Evolutionary conservation across 805 yeast genomes (phyloP).

Genomic region (Kodamaea lidongshanica): DNA sequence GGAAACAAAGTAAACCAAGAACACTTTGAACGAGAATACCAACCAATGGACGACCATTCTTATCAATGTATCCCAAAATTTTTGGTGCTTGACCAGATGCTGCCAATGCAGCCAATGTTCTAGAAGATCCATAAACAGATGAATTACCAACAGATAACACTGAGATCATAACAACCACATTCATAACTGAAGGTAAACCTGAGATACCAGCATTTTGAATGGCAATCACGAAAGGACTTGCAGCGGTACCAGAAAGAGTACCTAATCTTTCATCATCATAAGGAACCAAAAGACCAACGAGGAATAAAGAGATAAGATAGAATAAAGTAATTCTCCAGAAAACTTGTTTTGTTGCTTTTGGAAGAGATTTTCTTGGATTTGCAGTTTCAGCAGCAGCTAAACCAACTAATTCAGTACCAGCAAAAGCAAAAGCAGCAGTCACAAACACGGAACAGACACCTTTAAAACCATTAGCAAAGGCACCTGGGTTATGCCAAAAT

Average conservation of each 20-base stretch:
- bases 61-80: constrained; percentile 61
- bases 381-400: constrained; percentile 73
- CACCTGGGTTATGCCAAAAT: constrained; percentile 63
- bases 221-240: constrained; percentile 73
- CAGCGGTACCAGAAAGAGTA: constrained; percentile 47
- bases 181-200: constrained; percentile 65
- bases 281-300: constrained; percentile 67
- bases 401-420: constrained; percentile 70
- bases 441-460: constrained; percentile 71
- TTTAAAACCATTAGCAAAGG: constrained; percentile 59
- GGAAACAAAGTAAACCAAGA: constrained; percentile 54
- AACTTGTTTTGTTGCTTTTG: constrained; percentile 72
- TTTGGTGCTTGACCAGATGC: constrained; percentile 60
- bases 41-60: constrained; percentile 70
- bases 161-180: constrained; percentile 63
- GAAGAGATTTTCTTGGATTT: constrained; percentile 61
- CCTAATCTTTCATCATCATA: constrained; percentile 46
- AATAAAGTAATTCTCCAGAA: constrained; percentile 76
- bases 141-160: constrained; percentile 71
- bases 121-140: constrained; percentile 62
- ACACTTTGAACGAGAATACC: constrained; percentile 52
- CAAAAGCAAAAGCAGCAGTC: constrained; percentile 71
- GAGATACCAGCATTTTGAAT: constrained; percentile 58
- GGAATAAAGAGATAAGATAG: constrained; percentile 52
- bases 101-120: constrained; percentile 63